Percentiles rank a stretch among this genome's conserved stretches.
Conservation (phyloP, 2,329 filamentous ascomycete species). For the Cladorrhinum sp. region DNA sequence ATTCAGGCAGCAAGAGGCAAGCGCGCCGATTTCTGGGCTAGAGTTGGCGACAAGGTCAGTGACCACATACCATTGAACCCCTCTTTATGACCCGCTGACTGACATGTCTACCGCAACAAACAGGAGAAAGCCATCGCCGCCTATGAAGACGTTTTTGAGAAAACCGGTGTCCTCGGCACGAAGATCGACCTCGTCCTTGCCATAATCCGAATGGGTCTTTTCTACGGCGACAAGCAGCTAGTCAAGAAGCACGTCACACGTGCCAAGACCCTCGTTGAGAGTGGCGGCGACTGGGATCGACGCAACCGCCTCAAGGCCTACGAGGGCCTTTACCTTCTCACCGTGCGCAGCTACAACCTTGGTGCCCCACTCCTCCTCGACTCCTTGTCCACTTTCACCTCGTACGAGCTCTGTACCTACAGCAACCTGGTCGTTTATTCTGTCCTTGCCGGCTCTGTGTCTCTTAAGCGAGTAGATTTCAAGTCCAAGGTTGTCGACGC, state of each 20-base stretch:
- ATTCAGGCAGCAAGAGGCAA: slow-evolving; percentile 90
- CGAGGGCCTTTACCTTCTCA: slow-evolving; percentile 90
- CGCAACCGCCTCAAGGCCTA: slow-evolving; percentile 98
- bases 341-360: slow-evolving; percentile 82
- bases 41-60: slow-evolving; percentile 88
- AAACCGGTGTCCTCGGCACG: slow-evolving; percentile 92
- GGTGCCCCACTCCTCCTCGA: slow-evolving; percentile 93
- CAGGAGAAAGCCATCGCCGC: slow-evolving; percentile 92
- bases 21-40: slow-evolving; percentile 92
- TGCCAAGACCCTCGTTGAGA: slow-evolving; percentile 85
- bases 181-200: slow-evolving; percentile 97
- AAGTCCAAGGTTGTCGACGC: slow-evolving; percentile 99
- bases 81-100: not conserved
- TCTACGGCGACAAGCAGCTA: slow-evolving; percentile 88
- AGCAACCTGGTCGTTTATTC: slow-evolving; percentile 93
- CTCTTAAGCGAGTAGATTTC: slow-evolving; percentile 95
- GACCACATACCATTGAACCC: not conserved
- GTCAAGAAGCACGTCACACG: slow-evolving; percentile 94
- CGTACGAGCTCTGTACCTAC: slow-evolving; percentile 97
- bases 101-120: slow-evolving; percentile 20
- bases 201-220: slow-evolving; percentile 91
- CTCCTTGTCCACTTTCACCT: slow-evolving; percentile 96
- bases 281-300: slow-evolving; percentile 96
- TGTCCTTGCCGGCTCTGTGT: slow-evolving; percentile 89
- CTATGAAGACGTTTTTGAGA: slow-evolving; percentile 91